Evolutionary conservation across 2,329 filamentous ascomycete genomes (phyloP).

Genomic region (Exophiala aquamarina): DNA sequence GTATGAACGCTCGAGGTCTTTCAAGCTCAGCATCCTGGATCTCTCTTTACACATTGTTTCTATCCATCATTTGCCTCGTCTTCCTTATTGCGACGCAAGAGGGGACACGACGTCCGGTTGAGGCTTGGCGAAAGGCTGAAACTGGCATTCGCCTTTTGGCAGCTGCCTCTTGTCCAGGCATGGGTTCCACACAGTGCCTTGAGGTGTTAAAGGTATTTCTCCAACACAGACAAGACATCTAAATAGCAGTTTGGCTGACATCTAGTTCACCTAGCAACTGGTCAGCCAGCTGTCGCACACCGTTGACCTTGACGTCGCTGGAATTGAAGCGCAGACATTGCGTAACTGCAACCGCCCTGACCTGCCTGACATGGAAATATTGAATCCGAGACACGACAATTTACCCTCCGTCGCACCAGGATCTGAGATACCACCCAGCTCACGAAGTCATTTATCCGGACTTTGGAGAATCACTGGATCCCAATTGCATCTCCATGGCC

Average conservation of each 20-base stretch:
- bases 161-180: neutral
- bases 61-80: neutral
- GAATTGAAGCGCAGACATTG: too few relatives aligned
- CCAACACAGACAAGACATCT: neutral
- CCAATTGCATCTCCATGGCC: too few relatives aligned
- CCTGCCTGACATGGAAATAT: too few relatives aligned
- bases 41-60: neutral
- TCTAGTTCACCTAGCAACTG: neutral
- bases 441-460: too few relatives aligned
- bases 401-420: too few relatives aligned
- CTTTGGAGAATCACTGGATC: too few relatives aligned
- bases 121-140: neutral
- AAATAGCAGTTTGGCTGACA: neutral
- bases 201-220: neutral
- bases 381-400: too few relatives aligned
- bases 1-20: neutral
- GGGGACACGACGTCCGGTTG: neutral
- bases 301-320: neutral
- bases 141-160: neutral
- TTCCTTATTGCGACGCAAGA: neutral
- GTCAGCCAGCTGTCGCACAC: neutral
- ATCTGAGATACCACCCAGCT: too few relatives aligned
- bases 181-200: neutral
- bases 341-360: too few relatives aligned
- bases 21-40: neutral